Evolutionary conservation across 257 asterid genomes (phyloP), one percentile per base, ranked within the genome.

Genomic region (Gentiana straminea): DNA sequence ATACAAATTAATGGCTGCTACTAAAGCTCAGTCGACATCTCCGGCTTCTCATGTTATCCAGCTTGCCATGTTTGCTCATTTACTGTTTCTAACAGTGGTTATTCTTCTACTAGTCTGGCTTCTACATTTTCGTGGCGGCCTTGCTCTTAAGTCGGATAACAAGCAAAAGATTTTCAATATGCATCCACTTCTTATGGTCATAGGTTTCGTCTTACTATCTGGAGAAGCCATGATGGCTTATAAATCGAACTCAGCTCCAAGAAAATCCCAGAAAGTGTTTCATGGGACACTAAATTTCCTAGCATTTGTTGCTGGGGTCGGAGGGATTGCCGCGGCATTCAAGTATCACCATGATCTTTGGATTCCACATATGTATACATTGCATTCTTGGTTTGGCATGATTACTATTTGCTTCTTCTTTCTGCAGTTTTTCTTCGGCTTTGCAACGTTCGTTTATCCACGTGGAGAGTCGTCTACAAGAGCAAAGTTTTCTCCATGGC

Each of bases 311-410:
- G 59, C 68, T 35, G 84, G 76, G 7, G 66, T 75, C 4, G n/a
- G 81, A 32, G 94, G 90, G n/a, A 38, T 84, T 6, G 62, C 57
- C n/a, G 87, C 83, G 32, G 85, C 81, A 38, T 81, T 81, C 78
- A 76, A 77, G 63, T 81, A 38, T 56, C 89, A 84, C 15, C 35
- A 60, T 3, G 78, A 77, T 8, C 2, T 13, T 7, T 11, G 60
- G 47, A 66, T 79, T 60, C 54, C 70, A 5, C 6, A 80, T 49
- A 9, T 85, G 72, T 85, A 77, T 37, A 52, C 91, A 38, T 62
- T 79, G 59, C 94, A 85, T 63, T 85, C 94, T 35, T 85, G 91
- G 94, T 47, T 84, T 52, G 94, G 94, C 49, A 65, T 84, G 44
- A 53, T 81, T 13, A 80, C 94, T 61, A 71, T 79, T 66, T 66